phyloP scores from a whole-genome alignment of 2,329 filamentous ascomycete genomes.

The Trichophyton mentagrophytes region DNA sequence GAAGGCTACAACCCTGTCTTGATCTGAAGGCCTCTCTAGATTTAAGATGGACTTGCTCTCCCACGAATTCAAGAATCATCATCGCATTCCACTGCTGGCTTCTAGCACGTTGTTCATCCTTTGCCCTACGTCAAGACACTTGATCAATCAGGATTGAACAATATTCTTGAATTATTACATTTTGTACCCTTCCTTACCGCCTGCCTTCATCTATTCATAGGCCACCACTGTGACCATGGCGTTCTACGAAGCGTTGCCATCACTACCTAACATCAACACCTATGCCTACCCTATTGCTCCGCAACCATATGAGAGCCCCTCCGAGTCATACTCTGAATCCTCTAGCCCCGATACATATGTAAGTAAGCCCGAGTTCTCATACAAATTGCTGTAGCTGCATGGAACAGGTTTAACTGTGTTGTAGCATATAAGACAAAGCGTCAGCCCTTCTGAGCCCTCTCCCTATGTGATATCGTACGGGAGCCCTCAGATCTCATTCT shows the following conservation, averaged over 20 bases:
- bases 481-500: conserved; percentile 13
- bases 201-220: neutral
- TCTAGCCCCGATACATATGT: conserved; percentile 2
- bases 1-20: neutral
- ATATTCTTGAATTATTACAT: neutral
- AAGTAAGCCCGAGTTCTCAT: neutral
- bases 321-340: conserved; percentile 2
- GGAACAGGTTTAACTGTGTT: neutral
- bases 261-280: conserved; percentile 21
- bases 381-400: neutral
- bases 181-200: neutral
- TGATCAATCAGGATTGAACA: neutral
- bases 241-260: neutral
- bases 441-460: conserved; percentile 12
- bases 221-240: neutral
- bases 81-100: neutral
- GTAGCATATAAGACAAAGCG: conserved; percentile 15
- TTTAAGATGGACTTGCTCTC: neutral
- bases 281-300: neutral
- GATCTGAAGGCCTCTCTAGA: neutral
- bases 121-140: neutral
- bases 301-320: neutral
- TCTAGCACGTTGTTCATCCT: neutral
- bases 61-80: neutral
- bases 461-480: conserved; percentile 16